A percentile compares a stretch with the other conserved stretches of the same genome.
These are phyloP conservation scores for Arabidopsis thaliana DNA, from an alignment of 345 rosid genomes.

Conservation along the genomic window DNA sequence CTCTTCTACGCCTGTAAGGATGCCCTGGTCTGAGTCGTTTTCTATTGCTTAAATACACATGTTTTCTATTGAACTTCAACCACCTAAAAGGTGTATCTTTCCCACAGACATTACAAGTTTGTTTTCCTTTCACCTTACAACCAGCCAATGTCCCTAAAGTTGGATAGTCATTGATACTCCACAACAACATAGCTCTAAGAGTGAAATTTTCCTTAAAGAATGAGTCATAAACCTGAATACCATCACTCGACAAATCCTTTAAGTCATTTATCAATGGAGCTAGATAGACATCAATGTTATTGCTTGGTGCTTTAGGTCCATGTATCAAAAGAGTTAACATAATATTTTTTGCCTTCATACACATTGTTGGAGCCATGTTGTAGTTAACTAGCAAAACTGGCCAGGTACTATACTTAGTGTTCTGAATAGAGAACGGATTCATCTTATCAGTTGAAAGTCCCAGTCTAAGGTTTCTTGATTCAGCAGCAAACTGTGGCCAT, in stretches of 20 bases:
- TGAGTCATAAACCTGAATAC: neutral
- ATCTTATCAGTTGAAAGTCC: neutral
- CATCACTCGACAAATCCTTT: neutral
- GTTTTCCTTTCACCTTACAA: neutral
- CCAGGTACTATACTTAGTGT: neutral
- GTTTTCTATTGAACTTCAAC: neutral
- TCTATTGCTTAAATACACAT: neutral
- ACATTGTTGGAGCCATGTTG: neutral
- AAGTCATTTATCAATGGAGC: neutral
- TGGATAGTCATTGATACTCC: constrained; percentile 4
- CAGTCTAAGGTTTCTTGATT: neutral
- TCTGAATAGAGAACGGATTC: neutral
- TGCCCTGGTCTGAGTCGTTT: neutral
- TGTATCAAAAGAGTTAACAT: neutral
- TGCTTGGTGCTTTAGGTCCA: neutral
- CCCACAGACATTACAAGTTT: neutral
- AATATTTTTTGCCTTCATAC: neutral
- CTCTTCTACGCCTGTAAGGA: neutral
- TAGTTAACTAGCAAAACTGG: neutral
- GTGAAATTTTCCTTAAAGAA: neutral
- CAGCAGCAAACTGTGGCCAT: neutral
- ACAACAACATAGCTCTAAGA: neutral
- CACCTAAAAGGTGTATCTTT: neutral
- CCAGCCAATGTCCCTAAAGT: neutral
- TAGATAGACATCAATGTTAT: too few species aligned